Base-by-base conservation (phyloP, 2,329 filamentous ascomycete species). In the Trichoderma simmonsii region DNA sequence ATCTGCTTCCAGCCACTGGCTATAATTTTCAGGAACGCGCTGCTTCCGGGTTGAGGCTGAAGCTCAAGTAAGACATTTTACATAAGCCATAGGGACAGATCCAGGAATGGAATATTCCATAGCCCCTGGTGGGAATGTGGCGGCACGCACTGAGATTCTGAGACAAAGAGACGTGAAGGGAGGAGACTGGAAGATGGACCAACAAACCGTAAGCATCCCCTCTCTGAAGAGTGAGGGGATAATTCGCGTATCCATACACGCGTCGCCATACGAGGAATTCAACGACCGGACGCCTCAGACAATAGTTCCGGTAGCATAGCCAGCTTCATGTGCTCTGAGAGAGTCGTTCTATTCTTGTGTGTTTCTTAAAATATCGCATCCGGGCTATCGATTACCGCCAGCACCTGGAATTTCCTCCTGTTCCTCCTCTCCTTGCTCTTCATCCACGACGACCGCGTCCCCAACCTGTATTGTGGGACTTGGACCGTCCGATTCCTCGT, bases 391-490 rank as follows among this genome's bases (percentile, higher is more conserved):
- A 43, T 43, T n/a, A 43, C 18, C 39, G 39, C 59, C 34, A 26
- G 18, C 36, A 24, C 15, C n/a, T n/a, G 28, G 5, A 60, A 21
- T 6, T 18, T 6, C 18, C 4, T 36, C 30, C 21, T 5, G 7
- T 7, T 24, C 51, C 15, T 43, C 30, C 15, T 28, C 57, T 28
- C 9, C 11, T 32, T 14, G 28, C 28, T 70, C 64, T 15, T 71
- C 54, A 18, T 71, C 54, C 21, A 68, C 57, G 69, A 48, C 82
- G 0, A 84, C 83, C 7, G 60, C 14, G 71, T 90, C 87, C 26
- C 88, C 88, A 26, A 89, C 82, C 65, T 79, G 77, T 68, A 90
- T 85, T 1, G 83, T 86, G 26, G 81, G 80, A 39, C 73, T 72
- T 63, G 77, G 77, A 3, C 64, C 73, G n/a, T 76, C 73, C 62